A percentile compares a stretch with the other conserved stretches of the same genome.
phyloP scores from a whole-genome alignment of 2,329 filamentous ascomycete species.

The Clonostachys byssicola region DNA sequence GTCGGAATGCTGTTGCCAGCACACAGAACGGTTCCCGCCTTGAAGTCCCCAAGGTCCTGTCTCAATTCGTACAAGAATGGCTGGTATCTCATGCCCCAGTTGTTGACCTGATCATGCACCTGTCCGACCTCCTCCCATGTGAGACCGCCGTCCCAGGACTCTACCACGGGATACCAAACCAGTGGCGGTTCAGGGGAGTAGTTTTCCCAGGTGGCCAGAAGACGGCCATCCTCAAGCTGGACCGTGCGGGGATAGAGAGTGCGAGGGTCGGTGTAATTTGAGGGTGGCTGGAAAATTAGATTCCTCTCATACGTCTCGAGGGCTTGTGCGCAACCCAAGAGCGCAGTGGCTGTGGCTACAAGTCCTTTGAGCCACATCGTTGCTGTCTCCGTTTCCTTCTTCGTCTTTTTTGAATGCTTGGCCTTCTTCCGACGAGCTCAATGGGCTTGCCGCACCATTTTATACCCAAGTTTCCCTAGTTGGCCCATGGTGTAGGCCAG shows the following conservation, averaged over 20 bases:
- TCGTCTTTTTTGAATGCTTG: no score
- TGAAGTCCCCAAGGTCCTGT: slow-evolving; percentile 40
- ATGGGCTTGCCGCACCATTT: no score
- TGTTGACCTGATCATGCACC: slow-evolving; percentile 56
- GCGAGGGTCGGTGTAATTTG: neutral
- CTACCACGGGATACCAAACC: slow-evolving; percentile 47
- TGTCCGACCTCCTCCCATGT: slow-evolving; percentile 59
- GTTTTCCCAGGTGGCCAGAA: slow-evolving; percentile 49
- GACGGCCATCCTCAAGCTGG: slow-evolving; percentile 3
- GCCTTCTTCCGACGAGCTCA: no score
- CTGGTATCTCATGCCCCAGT: slow-evolving; percentile 64
- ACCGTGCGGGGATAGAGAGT: neutral
- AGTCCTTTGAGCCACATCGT: no score
- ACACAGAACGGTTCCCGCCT: slow-evolving; percentile 57
- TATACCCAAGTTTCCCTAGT: no score
- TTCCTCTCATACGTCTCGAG: no score
- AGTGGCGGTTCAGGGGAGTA: slow-evolving; percentile 47
- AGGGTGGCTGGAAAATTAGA: no score
- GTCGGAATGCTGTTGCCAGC: slow-evolving; percentile 52
- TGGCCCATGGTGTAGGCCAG: no score
- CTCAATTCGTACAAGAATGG: slow-evolving; percentile 62
- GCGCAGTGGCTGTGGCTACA: no score
- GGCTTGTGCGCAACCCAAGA: no score
- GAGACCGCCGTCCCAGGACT: slow-evolving; percentile 42
- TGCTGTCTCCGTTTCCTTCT: no score